Evolutionary conservation across 176 grass and related monocot species (phyloP).

Genomic region (Aegilops longissima): DNA sequence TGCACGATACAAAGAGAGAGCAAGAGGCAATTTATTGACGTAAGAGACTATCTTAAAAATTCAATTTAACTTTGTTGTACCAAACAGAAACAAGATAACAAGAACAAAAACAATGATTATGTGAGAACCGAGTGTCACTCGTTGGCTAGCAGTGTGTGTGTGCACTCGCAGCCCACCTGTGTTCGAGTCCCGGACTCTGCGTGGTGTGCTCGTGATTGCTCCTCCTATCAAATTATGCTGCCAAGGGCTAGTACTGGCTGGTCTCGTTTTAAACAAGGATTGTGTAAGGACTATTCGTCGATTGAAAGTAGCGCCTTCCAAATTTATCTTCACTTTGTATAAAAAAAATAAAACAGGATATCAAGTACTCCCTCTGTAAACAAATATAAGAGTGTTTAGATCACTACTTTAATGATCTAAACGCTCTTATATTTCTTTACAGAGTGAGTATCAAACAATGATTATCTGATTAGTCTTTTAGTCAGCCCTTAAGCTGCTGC

Average conservation of each 20-base stretch:
- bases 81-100: not conserved
- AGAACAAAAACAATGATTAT: not conserved
- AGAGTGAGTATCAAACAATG: not conserved
- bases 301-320: not conserved
- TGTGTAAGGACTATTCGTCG: not conserved
- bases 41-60: not conserved
- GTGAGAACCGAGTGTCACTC: not conserved
- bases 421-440: too few relatives aligned
- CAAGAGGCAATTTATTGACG: not conserved
- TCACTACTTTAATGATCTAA: too few relatives aligned
- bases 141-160: too few relatives aligned
- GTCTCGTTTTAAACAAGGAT: not conserved
- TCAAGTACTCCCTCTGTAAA: not conserved
- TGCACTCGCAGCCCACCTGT: too few relatives aligned
- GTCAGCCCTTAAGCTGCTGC: constrained; percentile 6
- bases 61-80: constrained; percentile 3
- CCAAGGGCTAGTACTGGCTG: too few relatives aligned
- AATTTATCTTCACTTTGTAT: constrained; percentile 6
- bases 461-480: not conserved
- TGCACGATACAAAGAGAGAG: not conserved
- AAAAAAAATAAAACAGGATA: not conserved
- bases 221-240: too few relatives aligned
- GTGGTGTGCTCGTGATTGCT: too few relatives aligned
- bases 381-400: too few relatives aligned
- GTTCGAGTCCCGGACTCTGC: too few relatives aligned